Conservation (phyloP, 257 asterid species). For the Anisodus acutangulus region DNA sequence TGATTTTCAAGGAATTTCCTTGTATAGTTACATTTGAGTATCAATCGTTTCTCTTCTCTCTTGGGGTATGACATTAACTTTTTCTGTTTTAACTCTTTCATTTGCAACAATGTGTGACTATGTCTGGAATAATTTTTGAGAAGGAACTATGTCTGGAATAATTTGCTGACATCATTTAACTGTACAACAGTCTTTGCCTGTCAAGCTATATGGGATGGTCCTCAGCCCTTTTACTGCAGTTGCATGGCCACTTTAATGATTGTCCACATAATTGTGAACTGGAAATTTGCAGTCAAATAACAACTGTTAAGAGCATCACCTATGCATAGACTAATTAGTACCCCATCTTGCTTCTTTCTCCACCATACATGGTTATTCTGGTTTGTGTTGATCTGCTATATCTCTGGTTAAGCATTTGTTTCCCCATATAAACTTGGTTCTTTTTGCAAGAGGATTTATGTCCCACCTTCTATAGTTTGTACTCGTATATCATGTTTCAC, state of each 20-base stretch:
- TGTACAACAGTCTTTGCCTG: not conserved
- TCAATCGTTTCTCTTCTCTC: not conserved
- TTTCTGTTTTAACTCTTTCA: not conserved
- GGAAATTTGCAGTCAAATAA: conserved; percentile 13
- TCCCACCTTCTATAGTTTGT: not conserved
- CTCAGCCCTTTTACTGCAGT: conserved; percentile 3
- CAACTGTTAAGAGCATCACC: conserved; percentile 26
- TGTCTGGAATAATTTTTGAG: conserved; percentile 6
- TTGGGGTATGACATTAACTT: not conserved
- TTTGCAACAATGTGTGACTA: not conserved
- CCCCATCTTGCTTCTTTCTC: conserved; percentile 20
- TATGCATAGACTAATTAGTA: conserved; percentile 18
- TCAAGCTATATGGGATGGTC: not conserved
- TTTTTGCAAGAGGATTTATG: conserved; percentile 27
- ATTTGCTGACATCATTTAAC: conserved; percentile 24
- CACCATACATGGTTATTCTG: conserved; percentile 11
- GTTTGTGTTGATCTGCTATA: conserved; percentile 23
- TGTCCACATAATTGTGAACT: conserved; percentile 12
- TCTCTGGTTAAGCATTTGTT: not conserved
- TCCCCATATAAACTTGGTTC: not conserved
- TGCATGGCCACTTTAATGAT: conserved; percentile 20
- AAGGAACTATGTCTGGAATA: conserved; percentile 9
- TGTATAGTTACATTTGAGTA: not conserved
- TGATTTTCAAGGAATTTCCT: conserved; percentile 11
- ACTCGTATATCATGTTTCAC: not conserved